These are phyloP conservation scores for Poa annua DNA, from an alignment of 176 grass and related monocot genomes.

Conservation along the genomic window DNA sequence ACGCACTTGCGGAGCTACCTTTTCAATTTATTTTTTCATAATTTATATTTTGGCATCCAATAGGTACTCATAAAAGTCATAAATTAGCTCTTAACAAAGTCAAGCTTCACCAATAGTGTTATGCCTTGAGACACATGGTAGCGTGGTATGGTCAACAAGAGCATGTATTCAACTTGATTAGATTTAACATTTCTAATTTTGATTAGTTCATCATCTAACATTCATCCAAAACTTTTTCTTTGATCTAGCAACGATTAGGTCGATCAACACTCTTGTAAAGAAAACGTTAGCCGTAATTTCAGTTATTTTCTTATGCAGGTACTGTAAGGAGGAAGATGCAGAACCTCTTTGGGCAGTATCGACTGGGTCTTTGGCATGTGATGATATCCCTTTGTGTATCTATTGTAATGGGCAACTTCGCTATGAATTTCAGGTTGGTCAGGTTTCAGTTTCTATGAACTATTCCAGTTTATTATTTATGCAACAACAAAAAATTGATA, in stretches of 20 bases:
- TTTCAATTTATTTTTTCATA: not conserved
- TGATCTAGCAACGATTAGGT: not conserved
- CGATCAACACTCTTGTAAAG: not conserved
- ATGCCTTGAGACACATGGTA: not conserved
- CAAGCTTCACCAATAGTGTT: not conserved
- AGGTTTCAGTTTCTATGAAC: not conserved
- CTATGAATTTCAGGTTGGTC: not conserved
- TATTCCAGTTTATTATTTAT: not conserved
- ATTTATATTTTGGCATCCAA: not conserved
- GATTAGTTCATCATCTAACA: not conserved
- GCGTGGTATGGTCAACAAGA: not conserved
- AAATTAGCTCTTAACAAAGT: not conserved
- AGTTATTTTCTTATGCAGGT: constrained; percentile 54
- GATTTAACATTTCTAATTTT: not conserved
- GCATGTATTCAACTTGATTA: not conserved
- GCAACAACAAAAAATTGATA: too few species aligned
- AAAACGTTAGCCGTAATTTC: not conserved
- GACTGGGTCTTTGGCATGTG: constrained; percentile 42
- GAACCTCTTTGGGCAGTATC: constrained; percentile 82
- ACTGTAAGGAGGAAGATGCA: constrained; percentile 62
- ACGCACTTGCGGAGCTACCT: not conserved
- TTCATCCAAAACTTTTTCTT: not conserved
- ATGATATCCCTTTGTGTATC: constrained; percentile 61
- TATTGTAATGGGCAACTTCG: not conserved
- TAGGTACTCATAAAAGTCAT: not conserved